phyloP scores from a whole-genome alignment of 108 stramenopile species.

The Cyclostephanos tholiformis region DNA sequence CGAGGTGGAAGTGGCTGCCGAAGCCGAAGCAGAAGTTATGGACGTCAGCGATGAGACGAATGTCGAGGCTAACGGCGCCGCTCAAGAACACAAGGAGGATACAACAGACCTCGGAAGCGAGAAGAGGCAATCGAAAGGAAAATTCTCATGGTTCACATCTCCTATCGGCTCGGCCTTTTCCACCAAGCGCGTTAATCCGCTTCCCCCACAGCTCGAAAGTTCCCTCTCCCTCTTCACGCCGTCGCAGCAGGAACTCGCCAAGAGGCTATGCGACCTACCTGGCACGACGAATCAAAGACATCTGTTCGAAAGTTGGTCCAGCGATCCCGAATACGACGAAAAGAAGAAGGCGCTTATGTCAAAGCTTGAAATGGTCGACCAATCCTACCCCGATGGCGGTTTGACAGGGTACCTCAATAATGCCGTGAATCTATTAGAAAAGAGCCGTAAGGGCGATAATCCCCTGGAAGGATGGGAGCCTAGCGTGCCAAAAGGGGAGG shows the following conservation, averaged over 20 bases:
- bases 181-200: not conserved
- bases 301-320: conserved; percentile 57
- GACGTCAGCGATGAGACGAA: not conserved
- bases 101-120: not conserved
- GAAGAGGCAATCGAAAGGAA: not conserved
- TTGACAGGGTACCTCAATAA: conserved; percentile 68
- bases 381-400: conserved; percentile 65
- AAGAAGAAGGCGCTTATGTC: conserved; percentile 48
- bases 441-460: conserved; percentile 82
- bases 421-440: conserved; percentile 53
- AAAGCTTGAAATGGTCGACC: conserved; percentile 65
- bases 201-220: conserved; percentile 31
- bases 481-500: conserved; percentile 77
- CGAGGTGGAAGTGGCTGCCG: conserved; percentile 10
- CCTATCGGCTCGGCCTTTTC: conserved; percentile 2
- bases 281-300: conserved; percentile 58
- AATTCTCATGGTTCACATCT: not conserved
- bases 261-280: conserved; percentile 45
- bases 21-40: not conserved
- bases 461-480: conserved; percentile 96
- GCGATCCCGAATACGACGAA: conserved; percentile 9
- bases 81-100: not conserved
- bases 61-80: conserved; percentile 7
- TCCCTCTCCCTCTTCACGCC: conserved; percentile 43
- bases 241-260: conserved; percentile 46